These are phyloP conservation scores for Pluteus cervinus DNA, from an alignment of 768 basidiomycete genomes.

Conservation along the genomic window DNA sequence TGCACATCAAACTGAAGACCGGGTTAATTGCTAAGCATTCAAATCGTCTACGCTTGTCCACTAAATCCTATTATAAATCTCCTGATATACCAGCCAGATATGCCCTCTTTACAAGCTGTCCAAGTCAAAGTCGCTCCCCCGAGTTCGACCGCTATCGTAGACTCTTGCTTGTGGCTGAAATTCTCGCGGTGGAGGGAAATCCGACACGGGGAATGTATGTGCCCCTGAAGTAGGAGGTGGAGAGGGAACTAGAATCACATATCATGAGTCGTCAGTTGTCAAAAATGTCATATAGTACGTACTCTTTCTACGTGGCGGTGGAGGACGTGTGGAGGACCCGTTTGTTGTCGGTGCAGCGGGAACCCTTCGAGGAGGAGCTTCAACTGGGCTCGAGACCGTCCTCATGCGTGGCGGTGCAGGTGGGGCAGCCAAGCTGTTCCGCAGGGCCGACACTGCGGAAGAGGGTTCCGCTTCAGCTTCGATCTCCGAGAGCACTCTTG, in stretches of 20 bases:
- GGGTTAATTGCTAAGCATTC: no score
- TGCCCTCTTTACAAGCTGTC: conserved; percentile 23
- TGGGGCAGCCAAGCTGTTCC: conserved; percentile 10
- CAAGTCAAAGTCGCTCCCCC: conserved; percentile 69
- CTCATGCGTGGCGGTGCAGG: conserved; percentile 25
- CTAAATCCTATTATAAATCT: no score
- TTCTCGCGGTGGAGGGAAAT: conserved; percentile 72
- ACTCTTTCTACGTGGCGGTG: conserved; percentile 45
- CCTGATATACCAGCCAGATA: background rate
- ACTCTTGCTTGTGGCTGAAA: conserved; percentile 44
- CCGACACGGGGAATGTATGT: conserved; percentile 70
- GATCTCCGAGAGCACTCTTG: conserved; percentile 11
- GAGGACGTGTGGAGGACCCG: conserved; percentile 22
- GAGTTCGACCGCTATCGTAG: conserved; percentile 61
- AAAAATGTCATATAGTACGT: conserved; percentile 18
- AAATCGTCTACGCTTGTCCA: no score
- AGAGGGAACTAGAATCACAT: conserved; percentile 34
- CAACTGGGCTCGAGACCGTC: conserved; percentile 15
- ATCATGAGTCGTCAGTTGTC: conserved; percentile 6
- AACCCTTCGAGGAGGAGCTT: conserved; percentile 12
- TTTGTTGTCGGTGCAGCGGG: conserved; percentile 11
- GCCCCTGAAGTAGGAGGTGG: conserved; percentile 56
- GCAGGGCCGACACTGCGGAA: conserved; percentile 4
- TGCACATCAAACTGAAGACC: no score
- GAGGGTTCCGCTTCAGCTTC: conserved; percentile 3